Conservation (phyloP, 1,139 yeast species). For the Pichia sp. region DNA sequence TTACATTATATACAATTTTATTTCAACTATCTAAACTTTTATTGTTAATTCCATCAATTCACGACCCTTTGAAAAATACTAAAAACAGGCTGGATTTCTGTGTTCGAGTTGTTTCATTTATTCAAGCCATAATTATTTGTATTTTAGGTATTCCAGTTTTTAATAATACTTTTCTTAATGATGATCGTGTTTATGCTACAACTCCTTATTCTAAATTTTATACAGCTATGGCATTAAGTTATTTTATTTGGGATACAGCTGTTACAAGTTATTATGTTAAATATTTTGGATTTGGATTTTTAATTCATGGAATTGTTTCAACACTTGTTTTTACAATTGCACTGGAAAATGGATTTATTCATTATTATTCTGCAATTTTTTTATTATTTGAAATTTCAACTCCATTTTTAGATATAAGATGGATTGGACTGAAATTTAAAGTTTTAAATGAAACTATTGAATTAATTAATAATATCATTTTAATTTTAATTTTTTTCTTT, state of each 20-base stretch:
- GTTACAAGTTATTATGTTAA: conserved; percentile 57
- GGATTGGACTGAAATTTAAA: conserved; percentile 80
- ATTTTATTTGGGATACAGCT: conserved; percentile 84
- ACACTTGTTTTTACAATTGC: conserved; percentile 63
- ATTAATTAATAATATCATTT: conserved; percentile 60
- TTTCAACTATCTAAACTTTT: conserved; percentile 39
- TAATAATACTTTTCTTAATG: conserved; percentile 44
- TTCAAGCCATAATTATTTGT: conserved; percentile 64
- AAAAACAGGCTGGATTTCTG: conserved; percentile 67
- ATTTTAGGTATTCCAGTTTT: conserved; percentile 53
- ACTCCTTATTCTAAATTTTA: conserved; percentile 73
- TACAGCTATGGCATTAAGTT: conserved; percentile 67
- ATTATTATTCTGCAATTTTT: conserved; percentile 80
- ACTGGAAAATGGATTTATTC: conserved; percentile 58
- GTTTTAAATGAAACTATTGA: conserved; percentile 45
- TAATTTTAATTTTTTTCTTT: conserved; percentile 65
- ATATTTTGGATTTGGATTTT: conserved; percentile 75
- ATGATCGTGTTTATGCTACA: conserved; percentile 55
- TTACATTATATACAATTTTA: conserved; percentile 34
- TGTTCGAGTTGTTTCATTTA: conserved; percentile 82
- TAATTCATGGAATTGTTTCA: conserved; percentile 82
- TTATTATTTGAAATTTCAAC: conserved; percentile 85
- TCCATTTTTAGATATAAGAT: conserved; percentile 85
- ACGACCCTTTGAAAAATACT: conserved; percentile 36
- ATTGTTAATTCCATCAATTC: conserved; percentile 32